Evolutionary conservation across 805 yeast genomes (phyloP).

Genomic region (Phaffomyces opuntiae): DNA sequence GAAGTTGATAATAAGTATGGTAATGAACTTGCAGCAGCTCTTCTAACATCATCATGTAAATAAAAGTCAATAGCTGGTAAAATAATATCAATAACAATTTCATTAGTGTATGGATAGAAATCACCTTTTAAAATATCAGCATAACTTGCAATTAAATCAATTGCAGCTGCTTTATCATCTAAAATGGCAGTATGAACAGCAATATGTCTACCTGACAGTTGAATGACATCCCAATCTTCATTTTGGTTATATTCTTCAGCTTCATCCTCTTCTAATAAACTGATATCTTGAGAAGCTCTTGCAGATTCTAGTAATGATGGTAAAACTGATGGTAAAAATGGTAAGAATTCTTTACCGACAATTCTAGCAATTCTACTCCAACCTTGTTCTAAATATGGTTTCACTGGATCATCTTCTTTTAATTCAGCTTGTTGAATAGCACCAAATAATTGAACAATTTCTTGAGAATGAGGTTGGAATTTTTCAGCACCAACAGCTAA

Average conservation of each 20-base stretch:
- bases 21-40: conserved; percentile 79
- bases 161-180: conserved; percentile 90
- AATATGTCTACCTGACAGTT: conserved; percentile 83
- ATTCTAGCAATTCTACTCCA: conserved; percentile 93
- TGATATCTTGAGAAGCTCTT: conserved; percentile 82
- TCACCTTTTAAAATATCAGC: conserved; percentile 77
- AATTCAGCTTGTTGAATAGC: conserved; percentile 54
- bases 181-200: conserved; percentile 93
- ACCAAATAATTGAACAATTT: conserved; percentile 65
- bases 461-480: conserved; percentile 68
- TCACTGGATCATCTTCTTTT: conserved; percentile 79
- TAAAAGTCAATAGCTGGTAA: conserved; percentile 87
- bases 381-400: conserved; percentile 81
- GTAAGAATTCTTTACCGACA: conserved; percentile 78
- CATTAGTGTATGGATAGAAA: conserved; percentile 77
- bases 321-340: conserved; percentile 74
- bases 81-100: conserved; percentile 69
- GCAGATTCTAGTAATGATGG: conserved; percentile 88
- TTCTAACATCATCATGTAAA: conserved; percentile 90
- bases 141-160: conserved; percentile 78
- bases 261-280: conserved; percentile 80
- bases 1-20: conserved; percentile 69
- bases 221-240: conserved; percentile 94
- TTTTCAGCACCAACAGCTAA: conserved; percentile 91
- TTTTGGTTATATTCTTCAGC: conserved; percentile 78